Evolutionary conservation across 1,284 basidiomycete species (phyloP).

Genomic region (Ceratobasidium sp.): DNA sequence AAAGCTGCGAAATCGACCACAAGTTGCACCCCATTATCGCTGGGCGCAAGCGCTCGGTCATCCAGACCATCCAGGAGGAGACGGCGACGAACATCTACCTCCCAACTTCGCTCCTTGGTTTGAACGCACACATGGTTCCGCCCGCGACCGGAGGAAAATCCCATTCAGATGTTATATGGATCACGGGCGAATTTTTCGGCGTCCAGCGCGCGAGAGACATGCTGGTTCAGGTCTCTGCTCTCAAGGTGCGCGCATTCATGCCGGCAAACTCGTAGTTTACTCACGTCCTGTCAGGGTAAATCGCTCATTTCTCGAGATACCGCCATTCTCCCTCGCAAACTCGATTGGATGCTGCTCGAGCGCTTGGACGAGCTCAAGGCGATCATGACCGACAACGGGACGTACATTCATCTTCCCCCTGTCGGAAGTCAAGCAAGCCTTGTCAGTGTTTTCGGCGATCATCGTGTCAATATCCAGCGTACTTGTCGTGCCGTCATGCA

Average conservation of each 20-base stretch:
- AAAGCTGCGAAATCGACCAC: constrained; percentile 94
- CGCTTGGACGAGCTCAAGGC: constrained; percentile 90
- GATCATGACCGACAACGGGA: constrained; percentile 96
- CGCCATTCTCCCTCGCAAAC: constrained; percentile 93
- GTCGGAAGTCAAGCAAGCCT: constrained; percentile 92
- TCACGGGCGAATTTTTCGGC: constrained; percentile 97
- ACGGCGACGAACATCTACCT: constrained; percentile 98
- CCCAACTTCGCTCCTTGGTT: constrained; percentile 90
- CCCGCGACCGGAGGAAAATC: constrained; percentile 19
- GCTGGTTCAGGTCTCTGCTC: constrained; percentile 88
- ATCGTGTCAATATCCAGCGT: constrained; percentile 94
- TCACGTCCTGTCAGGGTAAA: constrained; percentile 75
- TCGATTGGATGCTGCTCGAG: constrained; percentile 98
- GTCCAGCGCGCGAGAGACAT: constrained; percentile 96
- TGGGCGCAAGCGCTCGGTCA: constrained; percentile 86
- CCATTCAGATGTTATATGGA: constrained; percentile 84
- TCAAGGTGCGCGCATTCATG: constrained; percentile 72
- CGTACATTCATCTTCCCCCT: constrained; percentile 93
- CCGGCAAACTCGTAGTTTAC: constrained; percentile 22
- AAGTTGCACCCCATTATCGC: constrained; percentile 94
- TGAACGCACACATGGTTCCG: constrained; percentile 66
- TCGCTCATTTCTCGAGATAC: constrained; percentile 93
- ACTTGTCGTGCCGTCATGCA: constrained; percentile 97
- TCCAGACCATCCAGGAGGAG: constrained; percentile 97
- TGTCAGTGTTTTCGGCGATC: constrained; percentile 95